A percentile compares a stretch with the other conserved stretches of the same genome.
Conservation (phyloP, 2,329 filamentous ascomycete genomes). For the Phaeosphaeria sp. region DNA sequence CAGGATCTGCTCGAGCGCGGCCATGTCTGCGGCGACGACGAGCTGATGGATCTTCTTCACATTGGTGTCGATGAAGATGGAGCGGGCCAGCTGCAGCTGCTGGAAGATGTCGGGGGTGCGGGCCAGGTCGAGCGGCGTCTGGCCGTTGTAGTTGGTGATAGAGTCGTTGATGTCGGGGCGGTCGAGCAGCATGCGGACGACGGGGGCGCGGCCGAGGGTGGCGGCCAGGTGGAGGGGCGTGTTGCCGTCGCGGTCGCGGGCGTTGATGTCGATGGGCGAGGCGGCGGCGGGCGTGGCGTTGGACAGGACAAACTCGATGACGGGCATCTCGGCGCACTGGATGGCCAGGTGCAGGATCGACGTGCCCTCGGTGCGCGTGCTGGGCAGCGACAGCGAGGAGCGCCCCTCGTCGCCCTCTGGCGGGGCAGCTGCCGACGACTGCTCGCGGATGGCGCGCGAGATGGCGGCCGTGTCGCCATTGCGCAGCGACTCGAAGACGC, state of each 20-base stretch:
- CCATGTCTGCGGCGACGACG: conserved; percentile 76
- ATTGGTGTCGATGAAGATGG: conserved; percentile 86
- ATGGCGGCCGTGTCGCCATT: conserved; percentile 92
- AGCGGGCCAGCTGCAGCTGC: conserved; percentile 86
- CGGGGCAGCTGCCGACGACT: conserved; percentile 38
- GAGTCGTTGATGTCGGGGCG: conserved; percentile 88
- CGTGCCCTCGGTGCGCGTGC: conserved; percentile 72
- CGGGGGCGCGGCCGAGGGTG: conserved; percentile 76
- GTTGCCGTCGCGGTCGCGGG: conserved; percentile 91
- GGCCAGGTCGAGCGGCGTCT: conserved; percentile 85
- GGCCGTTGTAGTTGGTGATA: conserved; percentile 81
- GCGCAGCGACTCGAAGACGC: conserved; percentile 89
- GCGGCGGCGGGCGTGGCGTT: conserved; percentile 58
- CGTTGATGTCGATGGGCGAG: conserved; percentile 81
- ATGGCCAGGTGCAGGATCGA: conserved; percentile 92
- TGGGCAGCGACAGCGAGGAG: conserved; percentile 54
- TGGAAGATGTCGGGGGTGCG: conserved; percentile 96
- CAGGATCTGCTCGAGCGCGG: conserved; percentile 77
- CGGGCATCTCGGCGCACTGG: conserved; percentile 90
- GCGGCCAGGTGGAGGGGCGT: conserved; percentile 90
- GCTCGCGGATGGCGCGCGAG: conserved; percentile 80
- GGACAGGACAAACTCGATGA: conserved; percentile 94
- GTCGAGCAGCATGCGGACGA: conserved; percentile 85
- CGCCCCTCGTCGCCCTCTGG: conserved; percentile 62
- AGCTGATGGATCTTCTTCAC: conserved; percentile 84